phyloP scores from a whole-genome alignment of 2,329 filamentous ascomycete species.

The Chaetothyriales sp. region DNA sequence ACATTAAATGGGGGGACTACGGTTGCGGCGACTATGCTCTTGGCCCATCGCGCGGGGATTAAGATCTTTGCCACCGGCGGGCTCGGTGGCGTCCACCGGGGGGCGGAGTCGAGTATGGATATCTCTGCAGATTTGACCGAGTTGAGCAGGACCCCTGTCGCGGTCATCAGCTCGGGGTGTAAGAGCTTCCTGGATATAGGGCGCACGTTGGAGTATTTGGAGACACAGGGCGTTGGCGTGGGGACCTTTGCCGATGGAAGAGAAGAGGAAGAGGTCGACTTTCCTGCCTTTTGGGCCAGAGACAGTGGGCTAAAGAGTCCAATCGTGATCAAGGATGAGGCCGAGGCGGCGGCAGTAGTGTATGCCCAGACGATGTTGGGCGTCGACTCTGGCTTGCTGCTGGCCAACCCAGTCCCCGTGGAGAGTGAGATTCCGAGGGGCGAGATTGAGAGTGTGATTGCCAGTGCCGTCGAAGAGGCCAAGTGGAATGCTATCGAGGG shows the following conservation, averaged over 20 bases:
- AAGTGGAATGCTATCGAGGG: slow-evolving; percentile 54
- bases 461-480: slow-evolving; percentile 53
- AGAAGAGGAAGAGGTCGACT: slow-evolving; percentile 52
- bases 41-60: slow-evolving; percentile 76
- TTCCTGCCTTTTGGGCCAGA: slow-evolving; percentile 84
- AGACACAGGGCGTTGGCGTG: slow-evolving; percentile 61
- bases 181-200: slow-evolving; percentile 94
- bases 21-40: slow-evolving; percentile 80
- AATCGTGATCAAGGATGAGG: slow-evolving; percentile 56
- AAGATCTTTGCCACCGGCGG: slow-evolving; percentile 89
- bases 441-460: slow-evolving; percentile 58
- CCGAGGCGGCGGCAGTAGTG: slow-evolving; percentile 80
- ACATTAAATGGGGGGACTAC: slow-evolving; percentile 80
- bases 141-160: slow-evolving; percentile 74
- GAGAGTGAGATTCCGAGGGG: slow-evolving; percentile 54
- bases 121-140: slow-evolving; percentile 92
- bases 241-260: slow-evolving; percentile 81
- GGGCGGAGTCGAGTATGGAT: slow-evolving; percentile 75
- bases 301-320: slow-evolving; percentile 77
- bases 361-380: slow-evolving; percentile 59
- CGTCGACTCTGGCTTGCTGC: slow-evolving; percentile 65
- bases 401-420: slow-evolving; percentile 76
- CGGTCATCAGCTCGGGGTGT: slow-evolving; percentile 79
- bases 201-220: slow-evolving; percentile 68
- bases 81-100: slow-evolving; percentile 84